A percentile compares a stretch with the other conserved stretches of the same genome.
These are phyloP conservation scores for Teunomyces stri DNA, from an alignment of 805 yeast species.

Conservation along the genomic window DNA sequence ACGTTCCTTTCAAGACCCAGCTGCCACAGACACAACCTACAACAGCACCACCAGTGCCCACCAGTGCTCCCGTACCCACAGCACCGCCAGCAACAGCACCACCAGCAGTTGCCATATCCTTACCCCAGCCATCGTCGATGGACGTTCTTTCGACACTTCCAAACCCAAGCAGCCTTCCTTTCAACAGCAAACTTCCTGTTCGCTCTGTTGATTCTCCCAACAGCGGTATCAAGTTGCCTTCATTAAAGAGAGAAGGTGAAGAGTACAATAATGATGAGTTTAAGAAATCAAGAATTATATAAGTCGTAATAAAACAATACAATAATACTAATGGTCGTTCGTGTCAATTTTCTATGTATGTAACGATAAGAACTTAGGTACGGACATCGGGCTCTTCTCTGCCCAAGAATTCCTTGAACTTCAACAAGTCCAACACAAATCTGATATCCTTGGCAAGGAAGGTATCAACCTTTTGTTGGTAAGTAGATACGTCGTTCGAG, in stretches of 20 bases:
- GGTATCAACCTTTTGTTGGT: constrained; percentile 56
- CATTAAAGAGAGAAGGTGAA: constrained; percentile 23
- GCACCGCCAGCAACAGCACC: constrained; percentile 1
- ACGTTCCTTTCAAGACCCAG: constrained; percentile 4
- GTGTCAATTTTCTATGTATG: not conserved
- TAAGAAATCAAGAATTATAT: constrained; percentile 8
- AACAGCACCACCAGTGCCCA: constrained; percentile 1
- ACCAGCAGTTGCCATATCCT: not conserved
- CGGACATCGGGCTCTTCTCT: constrained; percentile 85
- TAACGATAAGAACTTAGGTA: constrained; percentile 46
- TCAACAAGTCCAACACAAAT: constrained; percentile 63
- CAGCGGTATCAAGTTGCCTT: constrained; percentile 14
- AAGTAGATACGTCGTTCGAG: constrained; percentile 54
- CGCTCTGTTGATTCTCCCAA: constrained; percentile 9
- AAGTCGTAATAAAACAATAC: not conserved
- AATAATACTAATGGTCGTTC: not conserved
- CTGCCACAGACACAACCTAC: constrained; percentile 4
- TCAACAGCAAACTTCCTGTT: constrained; percentile 8
- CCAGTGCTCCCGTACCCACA: not conserved
- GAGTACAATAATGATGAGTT: constrained; percentile 11
- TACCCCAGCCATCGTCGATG: constrained; percentile 2
- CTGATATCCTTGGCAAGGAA: constrained; percentile 63
- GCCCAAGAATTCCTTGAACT: constrained; percentile 71
- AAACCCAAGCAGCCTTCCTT: not conserved
- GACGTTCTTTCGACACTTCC: constrained; percentile 6